Percentiles rank a stretch among this genome's conserved stretches.
Evolutionary conservation across 495 filamentous ascomycete genomes (phyloP).

Genomic region (Astrocystis sublimbata): DNA sequence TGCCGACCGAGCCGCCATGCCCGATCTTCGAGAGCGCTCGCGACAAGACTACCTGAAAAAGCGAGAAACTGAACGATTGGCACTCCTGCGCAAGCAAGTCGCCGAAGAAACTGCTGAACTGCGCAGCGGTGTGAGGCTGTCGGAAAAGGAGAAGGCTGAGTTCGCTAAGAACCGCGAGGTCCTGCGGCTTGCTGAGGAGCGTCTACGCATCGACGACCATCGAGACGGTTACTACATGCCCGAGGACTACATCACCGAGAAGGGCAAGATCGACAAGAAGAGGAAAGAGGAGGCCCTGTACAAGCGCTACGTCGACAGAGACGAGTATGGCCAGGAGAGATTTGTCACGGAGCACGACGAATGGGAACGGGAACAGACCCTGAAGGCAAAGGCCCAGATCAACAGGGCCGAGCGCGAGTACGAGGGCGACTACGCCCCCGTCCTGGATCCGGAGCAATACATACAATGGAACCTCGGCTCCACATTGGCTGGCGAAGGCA

Average conservation of each 20-base stretch:
- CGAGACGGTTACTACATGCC: conserved; percentile 93
- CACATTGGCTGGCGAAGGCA: conserved; percentile 64
- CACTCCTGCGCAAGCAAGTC: conserved; percentile 86
- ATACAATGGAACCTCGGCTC: conserved; percentile 85
- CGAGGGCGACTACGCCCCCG: conserved; percentile 88
- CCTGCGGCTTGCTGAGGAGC: conserved; percentile 82
- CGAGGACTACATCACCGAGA: conserved; percentile 91
- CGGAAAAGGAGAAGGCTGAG: conserved; percentile 79
- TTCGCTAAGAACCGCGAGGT: conserved; percentile 89
- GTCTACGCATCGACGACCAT: conserved; percentile 85
- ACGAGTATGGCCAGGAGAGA: conserved; percentile 83
- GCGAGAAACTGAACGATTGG: conserved; percentile 80
- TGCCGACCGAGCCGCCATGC: conserved; percentile 53
- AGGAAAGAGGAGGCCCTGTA: conserved; percentile 90
- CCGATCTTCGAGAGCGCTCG: conserved; percentile 76
- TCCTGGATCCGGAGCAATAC: conserved; percentile 85
- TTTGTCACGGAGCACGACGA: conserved; percentile 94
- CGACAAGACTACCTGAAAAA: conserved; percentile 94
- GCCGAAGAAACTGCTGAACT: conserved; percentile 84
- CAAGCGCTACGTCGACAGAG: conserved; percentile 85
- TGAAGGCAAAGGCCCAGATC: conserved; percentile 88
- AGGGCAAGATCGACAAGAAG: conserved; percentile 85
- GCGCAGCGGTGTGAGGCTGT: conserved; percentile 71
- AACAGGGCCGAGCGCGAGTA: conserved; percentile 70
- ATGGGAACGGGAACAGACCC: conserved; percentile 90